Evolutionary conservation across 1,284 basidiomycete species (phyloP).

Genomic region (Ceratorhiza oryzae-sativae): DNA sequence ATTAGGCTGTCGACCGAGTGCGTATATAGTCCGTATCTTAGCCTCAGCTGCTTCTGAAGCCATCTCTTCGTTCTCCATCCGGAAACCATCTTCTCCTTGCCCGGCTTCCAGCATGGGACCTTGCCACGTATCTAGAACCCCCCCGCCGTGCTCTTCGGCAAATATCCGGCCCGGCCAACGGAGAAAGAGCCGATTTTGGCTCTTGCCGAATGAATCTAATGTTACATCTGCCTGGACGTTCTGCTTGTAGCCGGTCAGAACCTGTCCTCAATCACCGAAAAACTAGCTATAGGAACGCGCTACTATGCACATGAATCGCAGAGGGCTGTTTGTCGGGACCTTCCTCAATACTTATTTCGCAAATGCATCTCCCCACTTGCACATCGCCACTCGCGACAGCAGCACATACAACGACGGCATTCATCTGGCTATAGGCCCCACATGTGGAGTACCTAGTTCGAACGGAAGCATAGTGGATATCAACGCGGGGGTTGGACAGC

Average conservation of each 20-base stretch:
- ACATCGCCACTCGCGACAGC: neutral
- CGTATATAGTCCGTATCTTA: no score
- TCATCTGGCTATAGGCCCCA: slow-evolving; percentile 20
- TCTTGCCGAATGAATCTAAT: no score
- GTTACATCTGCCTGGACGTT: no score
- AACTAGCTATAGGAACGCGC: neutral
- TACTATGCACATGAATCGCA: neutral
- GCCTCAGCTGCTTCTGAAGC: no score
- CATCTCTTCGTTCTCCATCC: no score
- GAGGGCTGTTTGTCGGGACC: neutral
- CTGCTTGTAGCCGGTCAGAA: neutral
- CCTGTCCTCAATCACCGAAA: neutral
- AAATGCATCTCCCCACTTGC: neutral
- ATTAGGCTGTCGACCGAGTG: no score
- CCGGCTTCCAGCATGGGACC: no score
- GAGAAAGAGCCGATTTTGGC: no score
- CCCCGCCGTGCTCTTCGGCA: no score
- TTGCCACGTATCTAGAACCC: no score
- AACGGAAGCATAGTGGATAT: slow-evolving; percentile 18
- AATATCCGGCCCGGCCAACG: no score
- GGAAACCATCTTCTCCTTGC: no score
- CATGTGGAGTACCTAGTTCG: slow-evolving; percentile 6
- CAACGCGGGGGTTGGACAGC: slow-evolving; percentile 27
- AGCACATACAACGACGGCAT: slow-evolving; percentile 29
- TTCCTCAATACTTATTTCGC: neutral